These are phyloP conservation scores for Saccharum spontaneum DNA, from an alignment of 176 grass and related monocot species.

Conservation along the genomic window DNA sequence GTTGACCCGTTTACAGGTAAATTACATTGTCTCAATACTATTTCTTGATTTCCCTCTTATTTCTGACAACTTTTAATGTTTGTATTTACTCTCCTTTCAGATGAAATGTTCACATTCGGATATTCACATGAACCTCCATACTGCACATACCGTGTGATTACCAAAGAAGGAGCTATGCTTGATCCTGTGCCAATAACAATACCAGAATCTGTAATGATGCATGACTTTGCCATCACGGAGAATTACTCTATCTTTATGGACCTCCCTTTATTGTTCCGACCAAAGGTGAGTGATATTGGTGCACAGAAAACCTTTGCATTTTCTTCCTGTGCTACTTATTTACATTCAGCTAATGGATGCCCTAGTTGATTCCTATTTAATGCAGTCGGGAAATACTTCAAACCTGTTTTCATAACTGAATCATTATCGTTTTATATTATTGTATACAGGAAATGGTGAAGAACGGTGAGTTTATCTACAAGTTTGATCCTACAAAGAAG, in stretches of 20 bases:
- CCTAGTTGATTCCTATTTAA: neutral
- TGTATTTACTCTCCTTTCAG: slow-evolving; percentile 47
- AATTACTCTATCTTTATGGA: slow-evolving; percentile 98
- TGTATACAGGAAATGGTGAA: slow-evolving; percentile 91
- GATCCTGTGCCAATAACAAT: slow-evolving; percentile 99
- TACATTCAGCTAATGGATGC: neutral
- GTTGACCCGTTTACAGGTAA: slow-evolving; percentile 94
- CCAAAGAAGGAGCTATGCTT: slow-evolving; percentile 88
- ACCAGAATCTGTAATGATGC: slow-evolving; percentile 95
- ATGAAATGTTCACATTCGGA: slow-evolving; percentile 99
- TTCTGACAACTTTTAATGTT: neutral
- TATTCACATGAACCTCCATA: slow-evolving; percentile 89
- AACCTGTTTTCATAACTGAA: neutral
- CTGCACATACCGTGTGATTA: slow-evolving; percentile 90
- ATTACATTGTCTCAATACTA: neutral
- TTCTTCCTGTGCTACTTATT: neutral
- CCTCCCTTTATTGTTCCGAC: slow-evolving; percentile 80
- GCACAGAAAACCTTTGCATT: neutral
- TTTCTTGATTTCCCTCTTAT: neutral
- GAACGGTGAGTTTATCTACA: slow-evolving; percentile 77
- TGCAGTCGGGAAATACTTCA: neutral
- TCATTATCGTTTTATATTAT: slow-evolving; percentile 12
- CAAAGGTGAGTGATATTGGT: slow-evolving; percentile 59
- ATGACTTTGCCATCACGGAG: slow-evolving; percentile 98
- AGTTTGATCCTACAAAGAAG: slow-evolving; percentile 90